A percentile compares a stretch with the other conserved stretches of the same genome.
phyloP scores from a whole-genome alignment of 2,329 filamentous ascomycete genomes.

The Neofusicoccum sp. region DNA sequence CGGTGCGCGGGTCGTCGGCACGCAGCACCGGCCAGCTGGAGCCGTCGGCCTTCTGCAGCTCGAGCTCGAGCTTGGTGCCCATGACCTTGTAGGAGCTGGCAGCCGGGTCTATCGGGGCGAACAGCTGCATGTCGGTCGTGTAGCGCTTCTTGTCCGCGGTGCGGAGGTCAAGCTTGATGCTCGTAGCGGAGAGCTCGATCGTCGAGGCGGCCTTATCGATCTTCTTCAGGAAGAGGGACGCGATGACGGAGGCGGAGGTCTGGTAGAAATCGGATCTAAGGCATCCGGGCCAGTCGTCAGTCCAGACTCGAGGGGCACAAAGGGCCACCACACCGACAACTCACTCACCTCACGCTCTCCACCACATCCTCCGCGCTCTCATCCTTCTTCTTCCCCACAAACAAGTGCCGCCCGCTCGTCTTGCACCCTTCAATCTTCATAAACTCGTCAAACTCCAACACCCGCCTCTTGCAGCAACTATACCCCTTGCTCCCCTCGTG shows the following conservation, averaged over 20 bases:
- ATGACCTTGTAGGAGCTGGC: slow-evolving; percentile 78
- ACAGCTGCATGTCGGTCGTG: slow-evolving; percentile 70
- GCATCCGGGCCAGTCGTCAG: no score
- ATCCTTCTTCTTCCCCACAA: slow-evolving; percentile 69
- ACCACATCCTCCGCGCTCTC: slow-evolving; percentile 69
- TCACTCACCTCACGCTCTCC: slow-evolving; percentile 70
- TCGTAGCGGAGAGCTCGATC: slow-evolving; percentile 63
- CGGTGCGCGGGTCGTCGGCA: slow-evolving; percentile 69
- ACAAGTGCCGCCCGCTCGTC: slow-evolving; percentile 78
- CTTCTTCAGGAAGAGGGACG: slow-evolving; percentile 94
- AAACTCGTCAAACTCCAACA: slow-evolving; percentile 97
- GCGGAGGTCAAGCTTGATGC: slow-evolving; percentile 75
- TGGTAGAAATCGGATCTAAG: slow-evolving; percentile 88
- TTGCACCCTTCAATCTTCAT: slow-evolving; percentile 92
- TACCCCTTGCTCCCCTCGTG: slow-evolving; percentile 98
- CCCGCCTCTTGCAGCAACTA: slow-evolving; percentile 91
- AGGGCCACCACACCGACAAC: no score
- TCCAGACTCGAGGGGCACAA: slow-evolving; percentile 17
- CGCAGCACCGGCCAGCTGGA: slow-evolving; percentile 82
- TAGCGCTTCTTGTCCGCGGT: slow-evolving; percentile 86
- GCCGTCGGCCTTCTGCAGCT: slow-evolving; percentile 69
- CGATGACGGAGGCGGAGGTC: slow-evolving; percentile 79
- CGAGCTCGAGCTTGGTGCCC: slow-evolving; percentile 85
- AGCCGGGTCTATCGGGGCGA: slow-evolving; percentile 69
- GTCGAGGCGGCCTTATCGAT: slow-evolving; percentile 79